phyloP scores from a whole-genome alignment of 306 rosid species.

The Prunus persica region DNA sequence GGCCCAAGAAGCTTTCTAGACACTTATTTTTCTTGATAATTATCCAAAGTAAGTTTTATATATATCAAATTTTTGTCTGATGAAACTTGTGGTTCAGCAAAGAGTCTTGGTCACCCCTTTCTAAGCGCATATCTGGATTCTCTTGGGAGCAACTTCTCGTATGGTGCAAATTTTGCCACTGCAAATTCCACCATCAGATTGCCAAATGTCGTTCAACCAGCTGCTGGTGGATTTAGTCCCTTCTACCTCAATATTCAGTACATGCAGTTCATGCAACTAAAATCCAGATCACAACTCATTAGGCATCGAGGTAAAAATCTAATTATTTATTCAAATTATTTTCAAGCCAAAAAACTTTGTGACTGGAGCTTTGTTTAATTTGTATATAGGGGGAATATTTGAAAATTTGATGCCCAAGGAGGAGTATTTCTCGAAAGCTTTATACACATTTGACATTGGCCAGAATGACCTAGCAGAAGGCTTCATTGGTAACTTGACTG shows the following conservation, averaged over 20 bases:
- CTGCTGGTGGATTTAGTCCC: slow-evolving; percentile 32
- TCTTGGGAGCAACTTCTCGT: slow-evolving; percentile 29
- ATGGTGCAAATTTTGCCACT: slow-evolving; percentile 47
- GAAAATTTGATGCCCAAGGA: slow-evolving; percentile 20
- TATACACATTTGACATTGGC: slow-evolving; percentile 54
- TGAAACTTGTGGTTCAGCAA: slow-evolving; percentile 19
- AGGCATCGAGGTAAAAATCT: slow-evolving; percentile 24
- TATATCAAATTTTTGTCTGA: neutral
- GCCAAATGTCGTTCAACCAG: slow-evolving; percentile 23
- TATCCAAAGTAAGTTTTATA: no score
- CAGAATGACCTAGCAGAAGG: slow-evolving; percentile 40
- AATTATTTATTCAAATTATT: no score
- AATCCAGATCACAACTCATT: slow-evolving; percentile 14
- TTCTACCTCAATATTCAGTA: slow-evolving; percentile 39
- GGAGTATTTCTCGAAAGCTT: slow-evolving; percentile 29
- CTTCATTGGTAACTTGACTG: slow-evolving; percentile 3
- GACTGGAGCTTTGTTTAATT: neutral
- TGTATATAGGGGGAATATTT: slow-evolving; percentile 7
- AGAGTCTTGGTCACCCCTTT: slow-evolving; percentile 27
- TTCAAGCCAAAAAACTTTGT: neutral
- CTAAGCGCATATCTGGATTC: slow-evolving; percentile 44
- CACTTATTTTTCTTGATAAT: no score
- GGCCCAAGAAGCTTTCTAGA: no score
- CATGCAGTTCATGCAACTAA: slow-evolving; percentile 33
- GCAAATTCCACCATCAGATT: slow-evolving; percentile 35